Evolutionary conservation across 2,329 filamentous ascomycete species (phyloP), one percentile per base, ranked within the genome.

Genomic region (Escovopsis weberi): DNA sequence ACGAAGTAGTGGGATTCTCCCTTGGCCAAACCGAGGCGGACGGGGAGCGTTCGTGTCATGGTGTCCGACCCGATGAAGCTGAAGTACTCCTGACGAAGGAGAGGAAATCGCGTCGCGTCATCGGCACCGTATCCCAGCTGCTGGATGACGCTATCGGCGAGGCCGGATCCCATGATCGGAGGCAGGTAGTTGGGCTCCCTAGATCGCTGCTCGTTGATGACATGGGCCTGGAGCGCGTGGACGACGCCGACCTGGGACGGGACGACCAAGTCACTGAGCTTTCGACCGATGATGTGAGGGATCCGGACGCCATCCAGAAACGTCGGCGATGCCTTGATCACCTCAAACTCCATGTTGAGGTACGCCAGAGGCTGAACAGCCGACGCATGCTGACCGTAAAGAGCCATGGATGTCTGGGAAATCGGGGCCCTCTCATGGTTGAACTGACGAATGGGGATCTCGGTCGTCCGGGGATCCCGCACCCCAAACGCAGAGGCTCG

Each of bases 151-250:
- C 69, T 64, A 23, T 74, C 69, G 40, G 74, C 69, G 44, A 68
- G 69, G 33, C 65, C 67, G n/a, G n/a, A n/a, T n/a, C n/a, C n/a
- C 46, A 75, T 68, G n/a, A 80, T 80, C 2, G 77, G 77, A 4
- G 77, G 76, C 18, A 80, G 63, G 53, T 80, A 80, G 38, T 74
- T 75, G 15, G 76, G 75, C 28, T 78, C 74, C 43, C 67, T 74
- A 49, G 67, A 63, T 30, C 65, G 61, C 46, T 76, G 74, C 49
- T 81, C 76, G 12, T 72, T 69, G 41, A 74, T 67, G 38, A 82
- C 63, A 40, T 66, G 64, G 39, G 64, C 64, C 49, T 74, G 70
- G 37, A 78, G 57, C 8, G 59, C 59, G 35, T 61, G 52, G 4
- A 78, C 60, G 46, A 68, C 74, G 1, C 75, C 70, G 11, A 68